These are phyloP conservation scores for Nymphaea colorata DNA, from an alignment of 164 flowering plant species.

Conservation along the genomic window DNA sequence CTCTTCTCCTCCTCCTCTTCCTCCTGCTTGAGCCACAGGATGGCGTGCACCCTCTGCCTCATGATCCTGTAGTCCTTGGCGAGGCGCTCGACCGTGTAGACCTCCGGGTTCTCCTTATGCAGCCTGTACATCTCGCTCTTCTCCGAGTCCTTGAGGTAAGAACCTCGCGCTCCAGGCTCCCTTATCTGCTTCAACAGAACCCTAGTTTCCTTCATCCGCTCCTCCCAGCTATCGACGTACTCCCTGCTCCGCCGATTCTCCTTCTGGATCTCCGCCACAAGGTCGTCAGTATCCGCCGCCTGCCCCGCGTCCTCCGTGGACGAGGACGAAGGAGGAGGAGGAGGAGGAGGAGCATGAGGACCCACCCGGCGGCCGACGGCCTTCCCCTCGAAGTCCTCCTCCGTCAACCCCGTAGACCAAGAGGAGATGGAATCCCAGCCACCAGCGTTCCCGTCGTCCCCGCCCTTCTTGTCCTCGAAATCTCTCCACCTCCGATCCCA, in stretches of 20 bases:
- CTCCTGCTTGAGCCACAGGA: slow-evolving; percentile 76
- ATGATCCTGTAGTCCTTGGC: slow-evolving; percentile 83
- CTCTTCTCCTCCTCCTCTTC: slow-evolving; percentile 87
- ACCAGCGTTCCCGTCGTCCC: background rate
- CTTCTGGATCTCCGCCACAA: slow-evolving; percentile 22
- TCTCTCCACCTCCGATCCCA: slow-evolving; percentile 12
- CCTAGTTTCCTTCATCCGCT: slow-evolving; percentile 31
- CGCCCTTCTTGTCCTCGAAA: background rate
- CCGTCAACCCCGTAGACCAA: slow-evolving; percentile 78
- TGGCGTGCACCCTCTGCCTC: slow-evolving; percentile 93
- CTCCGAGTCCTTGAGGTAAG: slow-evolving; percentile 75
- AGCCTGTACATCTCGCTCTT: slow-evolving; percentile 76
- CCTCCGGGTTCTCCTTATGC: slow-evolving; percentile 78
- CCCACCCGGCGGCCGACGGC: slow-evolving; percentile 32
- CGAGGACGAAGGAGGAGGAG: background rate
- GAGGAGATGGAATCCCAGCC: slow-evolving; percentile 51
- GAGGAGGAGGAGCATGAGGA: background rate
- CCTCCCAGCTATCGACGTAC: slow-evolving; percentile 40
- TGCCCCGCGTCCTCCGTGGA: background rate
- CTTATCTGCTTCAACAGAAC: slow-evolving; percentile 56
- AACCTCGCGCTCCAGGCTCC: slow-evolving; percentile 86
- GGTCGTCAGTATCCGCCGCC: slow-evolving; percentile 12
- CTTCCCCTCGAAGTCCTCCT: slow-evolving; percentile 71
- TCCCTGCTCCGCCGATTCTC: slow-evolving; percentile 27
- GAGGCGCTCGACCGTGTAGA: slow-evolving; percentile 67